A percentile compares a stretch with the other conserved stretches of the same genome.
These are phyloP conservation scores for Fragosphaeria purpurea DNA, from an alignment of 2,329 filamentous ascomycete species.

Conservation along the genomic window DNA sequence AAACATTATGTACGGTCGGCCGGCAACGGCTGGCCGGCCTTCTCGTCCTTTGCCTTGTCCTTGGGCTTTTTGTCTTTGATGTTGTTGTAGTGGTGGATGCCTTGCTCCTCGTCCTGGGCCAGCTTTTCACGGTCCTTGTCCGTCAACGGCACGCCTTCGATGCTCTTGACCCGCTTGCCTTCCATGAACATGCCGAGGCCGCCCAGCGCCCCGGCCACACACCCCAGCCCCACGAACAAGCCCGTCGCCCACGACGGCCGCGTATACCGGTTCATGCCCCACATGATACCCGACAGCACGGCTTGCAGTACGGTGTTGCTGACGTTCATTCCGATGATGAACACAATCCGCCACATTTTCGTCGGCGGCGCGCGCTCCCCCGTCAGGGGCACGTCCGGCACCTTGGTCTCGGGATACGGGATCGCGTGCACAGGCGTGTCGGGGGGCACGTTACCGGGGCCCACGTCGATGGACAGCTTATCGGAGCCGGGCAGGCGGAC, in stretches of 20 bases:
- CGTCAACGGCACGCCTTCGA: constrained; percentile 60
- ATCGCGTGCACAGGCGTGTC: constrained; percentile 36
- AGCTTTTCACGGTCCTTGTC: constrained; percentile 43
- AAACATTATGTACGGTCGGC: no score
- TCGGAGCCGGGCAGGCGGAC: constrained; percentile 61
- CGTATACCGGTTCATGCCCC: constrained; percentile 61
- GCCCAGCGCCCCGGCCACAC: constrained; percentile 55
- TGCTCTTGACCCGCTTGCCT: constrained; percentile 58
- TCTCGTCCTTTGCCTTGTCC: constrained; percentile 24
- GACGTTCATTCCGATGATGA: constrained; percentile 69
- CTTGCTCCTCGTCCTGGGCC: constrained; percentile 40
- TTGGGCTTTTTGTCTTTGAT: constrained; percentile 41
- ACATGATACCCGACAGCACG: constrained; percentile 71
- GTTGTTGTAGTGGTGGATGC: constrained; percentile 50
- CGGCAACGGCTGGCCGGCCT: constrained; percentile 10
- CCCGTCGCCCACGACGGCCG: constrained; percentile 75
- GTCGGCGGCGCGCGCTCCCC: constrained; percentile 60
- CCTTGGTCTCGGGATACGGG: constrained; percentile 54
- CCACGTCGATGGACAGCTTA: constrained; percentile 41
- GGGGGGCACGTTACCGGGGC: constrained; percentile 38
- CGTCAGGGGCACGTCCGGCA: constrained; percentile 59
- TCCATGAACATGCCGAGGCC: constrained; percentile 63
- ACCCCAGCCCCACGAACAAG: constrained; percentile 66
- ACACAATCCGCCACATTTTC: constrained; percentile 64
- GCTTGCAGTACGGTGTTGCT: constrained; percentile 71